These are phyloP conservation scores for Porphyridium purpureum DNA, from an alignment of 23 red algal genomes.

Conservation along the genomic window DNA sequence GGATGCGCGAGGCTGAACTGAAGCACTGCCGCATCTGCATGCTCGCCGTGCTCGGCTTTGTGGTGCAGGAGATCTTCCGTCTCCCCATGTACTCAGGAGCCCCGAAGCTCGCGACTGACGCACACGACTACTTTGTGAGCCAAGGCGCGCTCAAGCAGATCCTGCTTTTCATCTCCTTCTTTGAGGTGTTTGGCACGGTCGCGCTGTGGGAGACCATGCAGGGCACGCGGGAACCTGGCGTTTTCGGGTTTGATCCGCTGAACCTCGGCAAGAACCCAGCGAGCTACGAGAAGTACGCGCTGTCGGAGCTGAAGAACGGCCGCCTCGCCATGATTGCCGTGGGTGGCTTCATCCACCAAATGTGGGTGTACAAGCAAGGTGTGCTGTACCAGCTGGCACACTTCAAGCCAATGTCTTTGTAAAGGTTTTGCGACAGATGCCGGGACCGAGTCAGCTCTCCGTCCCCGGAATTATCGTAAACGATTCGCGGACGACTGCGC, in stretches of 20 bases:
- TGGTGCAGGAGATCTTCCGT: slow-evolving; percentile 56
- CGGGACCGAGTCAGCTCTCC: too few species aligned
- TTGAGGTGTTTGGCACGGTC: slow-evolving; percentile 30
- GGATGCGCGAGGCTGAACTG: slow-evolving; percentile 86
- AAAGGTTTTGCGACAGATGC: too few species aligned
- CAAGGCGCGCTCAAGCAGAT: slow-evolving; percentile 56
- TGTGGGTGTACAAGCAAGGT: too few species aligned
- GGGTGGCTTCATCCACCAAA: too few species aligned
- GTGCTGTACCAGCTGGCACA: too few species aligned
- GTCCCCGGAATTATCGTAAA: too few species aligned
- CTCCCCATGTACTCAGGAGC: slow-evolving; percentile 43
- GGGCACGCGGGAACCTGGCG: slow-evolving; percentile 28
- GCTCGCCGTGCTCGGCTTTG: slow-evolving; percentile 63
- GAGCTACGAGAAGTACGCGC: slow-evolving; percentile 20
- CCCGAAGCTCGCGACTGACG: slow-evolving; percentile 30
- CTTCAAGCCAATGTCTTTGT: too few species aligned
- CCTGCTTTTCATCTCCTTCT: slow-evolving; percentile 44
- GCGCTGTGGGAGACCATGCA: slow-evolving; percentile 32
- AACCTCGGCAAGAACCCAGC: slow-evolving; percentile 20
- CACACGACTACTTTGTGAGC: slow-evolving; percentile 29
- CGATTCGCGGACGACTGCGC: too few species aligned
- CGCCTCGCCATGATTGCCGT: slow-evolving; percentile 64
- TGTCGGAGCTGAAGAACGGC: slow-evolving; percentile 76
- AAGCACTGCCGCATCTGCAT: slow-evolving; percentile 73
- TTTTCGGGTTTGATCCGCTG: slow-evolving; percentile 57